Percentiles rank a stretch among this genome's conserved stretches.
phyloP scores from a whole-genome alignment of 164 flowering plant genomes.

The Nymphaea colorata region DNA sequence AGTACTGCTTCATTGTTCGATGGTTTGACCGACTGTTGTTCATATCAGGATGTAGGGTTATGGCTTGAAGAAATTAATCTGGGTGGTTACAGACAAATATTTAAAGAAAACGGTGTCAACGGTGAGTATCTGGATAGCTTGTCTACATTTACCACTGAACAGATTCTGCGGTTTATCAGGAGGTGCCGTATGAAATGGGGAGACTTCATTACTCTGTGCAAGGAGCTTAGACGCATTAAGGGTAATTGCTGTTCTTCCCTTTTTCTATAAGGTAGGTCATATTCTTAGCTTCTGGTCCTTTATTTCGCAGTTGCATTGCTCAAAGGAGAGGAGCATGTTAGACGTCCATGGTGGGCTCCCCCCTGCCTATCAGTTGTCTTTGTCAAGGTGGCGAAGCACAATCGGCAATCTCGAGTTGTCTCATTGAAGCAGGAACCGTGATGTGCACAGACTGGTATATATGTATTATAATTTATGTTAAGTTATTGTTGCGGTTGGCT shows the following conservation, averaged over 20 bases:
- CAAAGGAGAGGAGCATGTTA: conserved; percentile 92
- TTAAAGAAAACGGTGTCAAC: conserved; percentile 82
- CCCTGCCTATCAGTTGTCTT: conserved; percentile 72
- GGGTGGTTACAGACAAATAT: conserved; percentile 72
- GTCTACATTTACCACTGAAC: conserved; percentile 96
- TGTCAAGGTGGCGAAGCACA: conserved; percentile 72
- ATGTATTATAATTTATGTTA: too few relatives aligned
- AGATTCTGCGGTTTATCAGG: conserved; percentile 88
- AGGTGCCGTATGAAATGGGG: conserved; percentile 99
- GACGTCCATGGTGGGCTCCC: conserved; percentile 99
- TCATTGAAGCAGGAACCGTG: conserved; percentile 92
- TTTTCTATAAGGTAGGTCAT: not conserved
- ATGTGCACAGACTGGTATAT: conserved; percentile 3
- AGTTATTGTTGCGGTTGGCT: too few relatives aligned
- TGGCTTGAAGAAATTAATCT: conserved; percentile 96
- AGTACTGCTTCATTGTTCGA: not conserved
- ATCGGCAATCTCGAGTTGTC: conserved; percentile 85
- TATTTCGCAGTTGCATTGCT: conserved; percentile 73
- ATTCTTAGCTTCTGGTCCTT: not conserved
- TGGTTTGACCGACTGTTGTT: not conserved
- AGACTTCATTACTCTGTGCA: conserved; percentile 95
- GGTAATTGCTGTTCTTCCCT: conserved; percentile 32
- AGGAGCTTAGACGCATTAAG: conserved; percentile 92
- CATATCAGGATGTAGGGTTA: conserved; percentile 77
- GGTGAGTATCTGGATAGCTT: conserved; percentile 92